Conservation (phyloP, 176 grass and related monocot species). For the Aegilops longissima region DNA sequence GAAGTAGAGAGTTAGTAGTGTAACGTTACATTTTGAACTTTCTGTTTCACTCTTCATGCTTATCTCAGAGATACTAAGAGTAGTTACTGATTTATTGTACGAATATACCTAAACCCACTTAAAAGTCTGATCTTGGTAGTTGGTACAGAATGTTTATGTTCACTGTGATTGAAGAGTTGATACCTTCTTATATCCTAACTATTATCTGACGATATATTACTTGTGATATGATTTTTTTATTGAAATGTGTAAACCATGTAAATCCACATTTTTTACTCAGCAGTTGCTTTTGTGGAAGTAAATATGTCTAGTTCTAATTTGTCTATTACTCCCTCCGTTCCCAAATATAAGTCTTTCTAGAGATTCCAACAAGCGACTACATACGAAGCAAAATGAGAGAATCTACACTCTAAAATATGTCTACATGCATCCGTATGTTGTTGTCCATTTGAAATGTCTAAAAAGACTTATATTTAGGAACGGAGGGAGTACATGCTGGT, state of each 20-base stretch:
- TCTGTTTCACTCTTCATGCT: constrained; percentile 7
- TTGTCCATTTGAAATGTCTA: too few relatives aligned
- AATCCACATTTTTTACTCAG: background rate
- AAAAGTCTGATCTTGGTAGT: background rate
- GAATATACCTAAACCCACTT: background rate
- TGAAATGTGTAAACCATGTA: background rate
- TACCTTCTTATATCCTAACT: background rate
- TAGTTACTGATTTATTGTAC: constrained; percentile 4
- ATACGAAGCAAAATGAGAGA: too few relatives aligned
- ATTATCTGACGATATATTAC: background rate
- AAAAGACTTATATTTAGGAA: too few relatives aligned
- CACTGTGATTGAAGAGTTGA: background rate
- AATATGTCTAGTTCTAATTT: background rate
- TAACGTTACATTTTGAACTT: background rate
- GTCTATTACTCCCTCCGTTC: too few relatives aligned
- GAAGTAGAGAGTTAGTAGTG: background rate
- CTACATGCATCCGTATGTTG: too few relatives aligned
- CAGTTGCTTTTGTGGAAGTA: background rate
- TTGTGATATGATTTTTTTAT: background rate
- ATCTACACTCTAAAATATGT: too few relatives aligned
- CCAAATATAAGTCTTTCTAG: too few relatives aligned
- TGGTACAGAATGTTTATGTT: constrained; percentile 1
- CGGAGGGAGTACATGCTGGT: too few relatives aligned
- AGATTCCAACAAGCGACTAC: too few relatives aligned
- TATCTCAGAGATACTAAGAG: background rate